These are phyloP conservation scores for Leccinum obscurum DNA, from an alignment of 768 basidiomycete genomes.

Conservation along the genomic window DNA sequence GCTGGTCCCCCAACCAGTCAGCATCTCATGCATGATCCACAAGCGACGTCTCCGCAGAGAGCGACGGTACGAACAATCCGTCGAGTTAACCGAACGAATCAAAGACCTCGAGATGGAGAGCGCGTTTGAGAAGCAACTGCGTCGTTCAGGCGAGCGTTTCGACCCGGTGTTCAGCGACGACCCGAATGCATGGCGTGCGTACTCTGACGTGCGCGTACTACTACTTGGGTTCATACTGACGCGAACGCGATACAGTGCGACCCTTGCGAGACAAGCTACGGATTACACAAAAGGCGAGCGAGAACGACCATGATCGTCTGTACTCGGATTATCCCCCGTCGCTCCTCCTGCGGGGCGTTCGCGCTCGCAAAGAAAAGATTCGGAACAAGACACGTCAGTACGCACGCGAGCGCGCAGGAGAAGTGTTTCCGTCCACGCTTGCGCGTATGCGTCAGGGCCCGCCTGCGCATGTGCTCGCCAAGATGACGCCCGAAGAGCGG, in stretches of 20 bases:
- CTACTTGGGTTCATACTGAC: slow-evolving; percentile 9
- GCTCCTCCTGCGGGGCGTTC: slow-evolving; percentile 48
- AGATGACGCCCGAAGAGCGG: slow-evolving; percentile 50
- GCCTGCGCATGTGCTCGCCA: slow-evolving; percentile 58
- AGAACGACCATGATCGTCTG: slow-evolving; percentile 44
- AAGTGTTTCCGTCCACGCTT: slow-evolving; percentile 50
- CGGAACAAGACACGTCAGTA: slow-evolving; percentile 64
- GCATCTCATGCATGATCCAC: slow-evolving; percentile 70
- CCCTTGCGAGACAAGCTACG: slow-evolving; percentile 36
- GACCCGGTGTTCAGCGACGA: slow-evolving; percentile 30
- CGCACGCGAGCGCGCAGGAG: slow-evolving; percentile 62
- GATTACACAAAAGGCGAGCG: slow-evolving; percentile 36
- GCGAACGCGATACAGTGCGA: slow-evolving; percentile 29
- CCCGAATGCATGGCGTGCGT: slow-evolving; percentile 23
- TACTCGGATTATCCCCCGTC: slow-evolving; percentile 45
- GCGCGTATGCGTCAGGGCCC: slow-evolving; percentile 53
- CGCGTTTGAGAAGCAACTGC: slow-evolving; percentile 37
- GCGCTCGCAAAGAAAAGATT: slow-evolving; percentile 60
- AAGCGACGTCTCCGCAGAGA: too few species aligned
- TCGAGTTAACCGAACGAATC: slow-evolving; percentile 32
- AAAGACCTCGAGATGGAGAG: slow-evolving; percentile 39
- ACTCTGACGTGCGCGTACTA: too few species aligned
- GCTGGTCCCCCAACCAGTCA: slow-evolving; percentile 73
- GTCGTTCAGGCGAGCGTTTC: slow-evolving; percentile 19
- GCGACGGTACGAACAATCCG: slow-evolving; percentile 42